A percentile compares a stretch with the other conserved stretches of the same genome.
Conservation (phyloP, 768 basidiomycete genomes). For the Galerina marginata region DNA sequence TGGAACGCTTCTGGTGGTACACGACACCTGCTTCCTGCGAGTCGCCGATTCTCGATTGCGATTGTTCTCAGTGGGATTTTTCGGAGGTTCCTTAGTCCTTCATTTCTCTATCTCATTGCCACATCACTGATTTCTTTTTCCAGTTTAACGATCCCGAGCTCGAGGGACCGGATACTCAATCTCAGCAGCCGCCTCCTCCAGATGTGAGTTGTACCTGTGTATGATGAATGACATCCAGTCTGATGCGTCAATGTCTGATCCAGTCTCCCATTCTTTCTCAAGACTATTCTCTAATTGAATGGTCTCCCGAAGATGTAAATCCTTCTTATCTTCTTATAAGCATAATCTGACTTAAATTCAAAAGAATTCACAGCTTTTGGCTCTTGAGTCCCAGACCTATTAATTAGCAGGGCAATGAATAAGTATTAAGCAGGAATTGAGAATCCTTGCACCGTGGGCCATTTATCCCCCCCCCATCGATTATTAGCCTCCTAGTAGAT, state of each 20-base stretch:
- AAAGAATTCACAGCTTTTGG: background rate
- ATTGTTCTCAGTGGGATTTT: conserved; percentile 17
- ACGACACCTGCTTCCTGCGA: background rate
- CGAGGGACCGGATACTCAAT: background rate
- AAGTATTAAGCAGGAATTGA: too few relatives aligned
- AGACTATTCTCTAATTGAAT: conserved; percentile 3
- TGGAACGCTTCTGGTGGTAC: conserved; percentile 12
- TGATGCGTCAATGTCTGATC: background rate
- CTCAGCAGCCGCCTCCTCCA: background rate
- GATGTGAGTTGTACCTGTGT: background rate
- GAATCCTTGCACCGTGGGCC: too few relatives aligned
- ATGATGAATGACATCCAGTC: background rate
- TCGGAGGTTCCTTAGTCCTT: background rate
- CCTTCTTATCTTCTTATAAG: background rate
- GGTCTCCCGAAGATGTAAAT: conserved; percentile 12
- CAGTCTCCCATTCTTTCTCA: conserved; percentile 6
- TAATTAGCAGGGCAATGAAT: too few relatives aligned
- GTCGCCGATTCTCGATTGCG: conserved; percentile 18
- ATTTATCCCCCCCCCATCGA: too few relatives aligned
- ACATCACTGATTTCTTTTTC: background rate
- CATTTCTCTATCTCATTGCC: background rate
- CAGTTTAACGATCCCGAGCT: background rate
- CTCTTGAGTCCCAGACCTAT: background rate
- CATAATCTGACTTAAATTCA: background rate
- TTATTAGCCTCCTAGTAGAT: too few relatives aligned